Evolutionary conservation across 2,329 filamentous ascomycete species (phyloP), one percentile per base, ranked within the genome.

Genomic region (Cylindrodendrum hubeiense): DNA sequence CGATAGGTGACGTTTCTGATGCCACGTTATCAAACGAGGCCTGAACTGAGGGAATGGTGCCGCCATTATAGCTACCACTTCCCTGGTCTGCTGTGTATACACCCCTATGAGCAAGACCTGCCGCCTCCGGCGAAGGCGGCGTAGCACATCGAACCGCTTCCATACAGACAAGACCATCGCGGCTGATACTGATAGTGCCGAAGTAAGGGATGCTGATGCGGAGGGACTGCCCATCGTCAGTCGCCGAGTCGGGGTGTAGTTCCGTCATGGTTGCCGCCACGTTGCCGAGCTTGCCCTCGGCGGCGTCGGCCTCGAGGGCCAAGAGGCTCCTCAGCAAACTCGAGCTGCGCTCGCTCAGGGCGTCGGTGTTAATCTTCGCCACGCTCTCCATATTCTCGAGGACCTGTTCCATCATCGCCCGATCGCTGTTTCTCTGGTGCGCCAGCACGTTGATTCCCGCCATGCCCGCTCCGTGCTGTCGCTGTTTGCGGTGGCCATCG

Each of bases 221-320:
- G 3, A 66, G 37, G 19, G 28, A 19, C 15, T 64, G 50, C 5
- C 55, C 8, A 75, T 76, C 15, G 81, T 72, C 37, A 5, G 17
- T 53, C 28, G 39, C 41, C 5, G 39, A 51, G 24, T 58, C 49
- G 10, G 49, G 54, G 21, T 53, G 49, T 12, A 77, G 51, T 3
- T 82, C 70, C 5, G 79, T 79, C 64, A 81, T 75, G 5, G 72
- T 71, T 1, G 80, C 78, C 33, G 30, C 49, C 4, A 24, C 17
- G 43, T 56, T 46, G 21, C 33, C 53, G 17, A 28, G 21, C 30
- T 47, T 60, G 9, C 47, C 47, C 4, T 59, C 34, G 7, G 34
- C 47, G 4, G 47, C 47, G n/a, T 59, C 47, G 3, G 37, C 22
- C 37, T 59, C 56, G 13, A 59, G 56, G 3, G 47, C 47, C 15